phyloP scores from a whole-genome alignment of 345 rosid genomes.

The Excoecaria agallocha region DNA sequence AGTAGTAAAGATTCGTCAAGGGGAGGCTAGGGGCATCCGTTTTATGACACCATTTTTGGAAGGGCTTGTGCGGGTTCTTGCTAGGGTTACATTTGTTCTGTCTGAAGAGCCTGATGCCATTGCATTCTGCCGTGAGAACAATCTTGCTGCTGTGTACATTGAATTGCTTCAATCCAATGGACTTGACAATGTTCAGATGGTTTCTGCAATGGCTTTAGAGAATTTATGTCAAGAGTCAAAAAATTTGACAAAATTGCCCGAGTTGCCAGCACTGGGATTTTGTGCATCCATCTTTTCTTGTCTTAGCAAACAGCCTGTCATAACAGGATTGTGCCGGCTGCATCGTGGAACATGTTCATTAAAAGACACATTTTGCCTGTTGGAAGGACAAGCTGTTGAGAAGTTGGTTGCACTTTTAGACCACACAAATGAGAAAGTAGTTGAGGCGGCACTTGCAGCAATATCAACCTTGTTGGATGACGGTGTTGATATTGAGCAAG shows the following conservation, averaged over 20 bases:
- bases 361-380: constrained; percentile 76
- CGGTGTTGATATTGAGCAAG: constrained; percentile 69
- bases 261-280: constrained; percentile 57
- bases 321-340: constrained; percentile 69
- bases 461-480: constrained; percentile 82
- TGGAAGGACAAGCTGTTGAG: constrained; percentile 82
- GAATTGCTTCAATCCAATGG: constrained; percentile 74
- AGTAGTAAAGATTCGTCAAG: constrained; percentile 61
- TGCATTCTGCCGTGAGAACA: constrained; percentile 62
- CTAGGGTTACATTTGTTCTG: constrained; percentile 74
- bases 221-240: constrained; percentile 78
- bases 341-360: constrained; percentile 81
- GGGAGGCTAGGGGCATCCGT: constrained; percentile 66
- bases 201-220: constrained; percentile 85
- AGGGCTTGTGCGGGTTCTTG: constrained; percentile 75
- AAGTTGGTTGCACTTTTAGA: constrained; percentile 82
- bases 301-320: constrained; percentile 55
- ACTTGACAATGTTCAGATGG: constrained; percentile 71
- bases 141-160: constrained; percentile 60
- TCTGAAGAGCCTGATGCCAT: constrained; percentile 60
- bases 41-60: constrained; percentile 73
- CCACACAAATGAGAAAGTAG: constrained; percentile 86
- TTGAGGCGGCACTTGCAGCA: constrained; percentile 85
- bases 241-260: constrained; percentile 69
- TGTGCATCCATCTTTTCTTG: constrained; percentile 71